These are phyloP conservation scores for Venustampulla echinocandica DNA, from an alignment of 495 filamentous ascomycete species.

Conservation along the genomic window DNA sequence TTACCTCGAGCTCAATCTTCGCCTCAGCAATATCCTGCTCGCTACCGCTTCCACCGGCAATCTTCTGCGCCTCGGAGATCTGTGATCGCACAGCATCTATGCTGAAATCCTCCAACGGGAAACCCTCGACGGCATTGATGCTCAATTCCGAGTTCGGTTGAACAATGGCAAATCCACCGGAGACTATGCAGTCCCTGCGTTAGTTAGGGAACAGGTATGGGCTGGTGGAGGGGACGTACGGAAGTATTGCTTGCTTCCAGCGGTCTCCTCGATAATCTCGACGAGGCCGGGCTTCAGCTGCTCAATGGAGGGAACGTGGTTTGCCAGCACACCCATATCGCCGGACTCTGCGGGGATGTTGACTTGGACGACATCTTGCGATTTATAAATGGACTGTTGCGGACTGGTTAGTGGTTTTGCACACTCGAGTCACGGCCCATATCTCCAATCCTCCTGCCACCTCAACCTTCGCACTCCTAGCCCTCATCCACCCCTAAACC, in stretches of 20 bases:
- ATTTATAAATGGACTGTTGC: conserved; percentile 45
- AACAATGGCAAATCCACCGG: conserved; percentile 93
- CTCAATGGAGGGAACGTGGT: conserved; percentile 98
- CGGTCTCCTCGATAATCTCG: conserved; percentile 90
- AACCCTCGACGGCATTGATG: conserved; percentile 97
- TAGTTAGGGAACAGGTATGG: not conserved
- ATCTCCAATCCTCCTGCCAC: not conserved
- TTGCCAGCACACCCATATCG: conserved; percentile 98
- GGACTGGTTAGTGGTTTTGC: conserved; percentile 30
- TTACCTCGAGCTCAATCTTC: conserved; percentile 95
- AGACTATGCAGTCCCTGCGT: conserved; percentile 47
- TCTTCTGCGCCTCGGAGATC: conserved; percentile 90
- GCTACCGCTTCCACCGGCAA: conserved; percentile 80
- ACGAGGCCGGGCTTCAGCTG: conserved; percentile 94
- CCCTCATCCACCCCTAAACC: not conserved
- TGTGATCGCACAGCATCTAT: conserved; percentile 69
- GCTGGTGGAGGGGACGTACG: conserved; percentile 49
- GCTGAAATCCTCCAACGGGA: conserved; percentile 91
- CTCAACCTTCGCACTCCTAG: conserved; percentile 2
- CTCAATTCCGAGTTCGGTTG: conserved; percentile 91
- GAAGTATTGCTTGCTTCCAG: conserved; percentile 93
- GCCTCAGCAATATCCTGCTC: conserved; percentile 98
- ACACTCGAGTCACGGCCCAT: not conserved
- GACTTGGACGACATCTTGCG: conserved; percentile 80
- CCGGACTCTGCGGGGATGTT: conserved; percentile 97